Evolutionary conservation across 768 basidiomycete species (phyloP), one percentile per base, ranked within the genome.

Genomic region (Amanita pseudoporphyria): DNA sequence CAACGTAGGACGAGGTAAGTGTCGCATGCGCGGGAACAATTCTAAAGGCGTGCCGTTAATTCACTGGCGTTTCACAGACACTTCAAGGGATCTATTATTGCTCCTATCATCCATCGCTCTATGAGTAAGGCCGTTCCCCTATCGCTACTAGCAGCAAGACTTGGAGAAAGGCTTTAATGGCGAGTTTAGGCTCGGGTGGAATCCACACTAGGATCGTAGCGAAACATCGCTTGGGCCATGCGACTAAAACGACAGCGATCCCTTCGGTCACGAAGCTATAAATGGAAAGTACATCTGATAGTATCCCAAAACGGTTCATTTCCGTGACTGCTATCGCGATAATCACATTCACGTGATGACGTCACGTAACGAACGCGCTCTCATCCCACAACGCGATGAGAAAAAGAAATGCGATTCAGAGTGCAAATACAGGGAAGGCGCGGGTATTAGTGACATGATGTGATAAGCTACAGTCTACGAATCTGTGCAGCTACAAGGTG

Each of bases 281-380:
- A 26, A n/a, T 28, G 26, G n/a, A 9, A 26, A 42, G 3, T 16
- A 1, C 6, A 39, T 7, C 3, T 16, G 16, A 16, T 21, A 19
- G 16, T 21, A 13, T 24, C 22, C 38, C 38, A 39, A 9, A 39
- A 39, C n/a, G 3, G 21, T n/a, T n/a, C n/a, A n/a, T n/a, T n/a
- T 36, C 38, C 28, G 47, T 49, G 38, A 49, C 47, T 26, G 21
- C 3, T 35, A 39, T 50, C 49, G 40, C 49, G 49, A 41, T 32
- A 43, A 50, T 50, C 49, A 50, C 49, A 42, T 35, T 13, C 49
- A 50, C 49, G 49, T 50, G 49, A 50, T 36, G 32, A 37, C 32
- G 49, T 50, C 41, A 50, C 49, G 41, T 50, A 41, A 43, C 49
- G 41, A 41, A 43, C 49, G 49, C 49, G 49, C 35, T 46, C 12